Percentiles rank a stretch among this genome's conserved stretches.
Evolutionary conservation across 441 rosid genomes (phyloP).

Genomic region (Pelargonium myrrhifolium): DNA sequence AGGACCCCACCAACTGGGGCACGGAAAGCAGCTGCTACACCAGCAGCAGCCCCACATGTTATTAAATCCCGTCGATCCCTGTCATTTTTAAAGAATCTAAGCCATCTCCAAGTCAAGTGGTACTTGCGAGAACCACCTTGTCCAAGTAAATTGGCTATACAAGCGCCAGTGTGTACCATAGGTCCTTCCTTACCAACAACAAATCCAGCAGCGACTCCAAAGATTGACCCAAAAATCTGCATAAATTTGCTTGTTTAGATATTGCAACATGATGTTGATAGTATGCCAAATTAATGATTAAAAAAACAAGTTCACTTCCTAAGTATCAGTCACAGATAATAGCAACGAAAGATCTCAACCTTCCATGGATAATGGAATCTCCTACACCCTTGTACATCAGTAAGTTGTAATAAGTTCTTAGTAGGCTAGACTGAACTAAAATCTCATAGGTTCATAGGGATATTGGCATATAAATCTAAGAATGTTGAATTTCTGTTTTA

Average conservation of each 20-base stretch:
- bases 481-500: no score
- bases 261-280: no score
- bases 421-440: no score
- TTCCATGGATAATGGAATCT: no score
- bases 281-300: no score
- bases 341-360: no score
- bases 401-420: no score
- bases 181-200: conserved; percentile 99
- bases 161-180: conserved; percentile 96
- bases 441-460: no score
- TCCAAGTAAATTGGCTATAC: conserved; percentile 86
- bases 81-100: conserved; percentile 87
- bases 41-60: conserved; percentile 99
- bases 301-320: no score
- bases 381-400: no score
- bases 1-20: conserved; percentile 99
- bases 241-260: background rate
- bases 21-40: conserved; percentile 96
- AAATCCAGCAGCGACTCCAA: conserved; percentile 91
- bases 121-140: conserved; percentile 97
- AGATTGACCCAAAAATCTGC: conserved; percentile 86
- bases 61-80: conserved; percentile 85
- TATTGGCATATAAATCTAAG: no score
- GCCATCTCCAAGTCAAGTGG: conserved; percentile 87
- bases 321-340: no score